These are phyloP conservation scores for Plectosphaerella sp. DNA, from an alignment of 2,329 filamentous ascomycete species.

Conservation along the genomic window DNA sequence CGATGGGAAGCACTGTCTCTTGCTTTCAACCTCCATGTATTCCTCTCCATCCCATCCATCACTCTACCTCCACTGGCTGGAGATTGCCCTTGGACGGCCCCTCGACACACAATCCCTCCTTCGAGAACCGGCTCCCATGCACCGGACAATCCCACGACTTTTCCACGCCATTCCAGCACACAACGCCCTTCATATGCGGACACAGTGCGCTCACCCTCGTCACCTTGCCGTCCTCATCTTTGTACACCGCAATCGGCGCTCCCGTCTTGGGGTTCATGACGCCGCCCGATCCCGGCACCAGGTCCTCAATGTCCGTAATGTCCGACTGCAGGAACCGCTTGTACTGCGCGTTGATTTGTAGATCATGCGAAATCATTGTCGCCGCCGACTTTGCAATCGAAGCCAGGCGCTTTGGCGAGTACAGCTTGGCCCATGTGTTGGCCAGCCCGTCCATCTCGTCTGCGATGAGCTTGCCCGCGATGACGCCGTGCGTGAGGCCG, in stretches of 20 bases:
- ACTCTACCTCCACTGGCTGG: no score
- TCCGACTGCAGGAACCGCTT: conserved; percentile 49
- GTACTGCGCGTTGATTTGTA: conserved; percentile 53
- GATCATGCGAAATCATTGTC: conserved; percentile 42
- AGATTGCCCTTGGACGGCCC: conserved; percentile 28
- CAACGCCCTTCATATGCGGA: conserved; percentile 50
- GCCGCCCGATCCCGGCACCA: conserved; percentile 42
- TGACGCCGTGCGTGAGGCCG: conserved; percentile 50
- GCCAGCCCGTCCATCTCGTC: conserved; percentile 46
- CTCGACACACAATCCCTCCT: conserved; percentile 27
- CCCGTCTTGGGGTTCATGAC: conserved; percentile 42
- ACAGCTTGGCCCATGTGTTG: conserved; percentile 45
- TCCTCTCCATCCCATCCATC: no score
- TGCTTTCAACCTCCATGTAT: no score
- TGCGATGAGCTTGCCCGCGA: conserved; percentile 47
- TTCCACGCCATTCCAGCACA: conserved; percentile 51
- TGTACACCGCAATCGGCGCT: conserved; percentile 51
- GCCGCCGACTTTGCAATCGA: conserved; percentile 39
- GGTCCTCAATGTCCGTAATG: conserved; percentile 51
- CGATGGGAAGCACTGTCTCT: no score
- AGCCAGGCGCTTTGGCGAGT: conserved; percentile 42
- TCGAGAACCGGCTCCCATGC: conserved; percentile 35
- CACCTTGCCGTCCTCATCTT: conserved; percentile 46
- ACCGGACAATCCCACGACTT: conserved; percentile 52
- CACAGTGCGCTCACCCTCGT: conserved; percentile 49